phyloP scores from a whole-genome alignment of 495 filamentous ascomycete species.

The Penicillium macrosclerotiorum region DNA sequence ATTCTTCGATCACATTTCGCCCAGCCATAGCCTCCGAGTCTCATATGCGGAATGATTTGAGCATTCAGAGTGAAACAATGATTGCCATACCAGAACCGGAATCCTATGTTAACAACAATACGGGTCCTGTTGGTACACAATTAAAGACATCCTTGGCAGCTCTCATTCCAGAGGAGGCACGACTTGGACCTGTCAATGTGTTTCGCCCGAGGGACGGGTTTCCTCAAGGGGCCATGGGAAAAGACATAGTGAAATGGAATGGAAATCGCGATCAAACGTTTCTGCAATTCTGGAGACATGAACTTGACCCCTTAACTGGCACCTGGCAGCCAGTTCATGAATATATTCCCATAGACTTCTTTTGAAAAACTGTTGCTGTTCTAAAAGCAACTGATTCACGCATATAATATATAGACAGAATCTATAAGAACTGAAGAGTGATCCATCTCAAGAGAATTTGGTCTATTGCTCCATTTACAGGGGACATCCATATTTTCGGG shows the following conservation, averaged over 20 bases:
- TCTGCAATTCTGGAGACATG: conserved; percentile 23
- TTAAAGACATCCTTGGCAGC: neutral
- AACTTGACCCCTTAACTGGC: conserved; percentile 12
- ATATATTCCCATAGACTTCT: conserved; percentile 12
- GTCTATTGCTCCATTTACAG: too few relatives aligned
- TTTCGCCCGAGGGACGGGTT: conserved; percentile 14
- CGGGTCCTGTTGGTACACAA: too few relatives aligned
- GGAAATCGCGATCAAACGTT: conserved; percentile 14
- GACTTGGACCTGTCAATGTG: conserved; percentile 14
- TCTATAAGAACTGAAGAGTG: too few relatives aligned
- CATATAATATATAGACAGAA: too few relatives aligned
- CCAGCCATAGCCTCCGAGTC: too few relatives aligned
- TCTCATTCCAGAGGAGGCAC: conserved; percentile 19
- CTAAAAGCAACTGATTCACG: too few relatives aligned
- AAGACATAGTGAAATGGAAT: conserved; percentile 15
- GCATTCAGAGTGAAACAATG: neutral
- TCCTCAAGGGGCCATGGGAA: conserved; percentile 7
- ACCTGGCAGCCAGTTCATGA: conserved; percentile 21
- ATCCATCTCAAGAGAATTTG: too few relatives aligned
- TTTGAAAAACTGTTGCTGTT: neutral
- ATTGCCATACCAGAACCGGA: neutral
- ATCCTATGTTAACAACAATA: too few relatives aligned
- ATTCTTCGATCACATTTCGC: too few relatives aligned
- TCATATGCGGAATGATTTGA: too few relatives aligned
- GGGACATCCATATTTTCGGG: too few relatives aligned